Percentiles rank a stretch among this genome's conserved stretches.
Evolutionary conservation across 805 yeast genomes (phyloP).

Genomic region (Cyberlindnera americana): DNA sequence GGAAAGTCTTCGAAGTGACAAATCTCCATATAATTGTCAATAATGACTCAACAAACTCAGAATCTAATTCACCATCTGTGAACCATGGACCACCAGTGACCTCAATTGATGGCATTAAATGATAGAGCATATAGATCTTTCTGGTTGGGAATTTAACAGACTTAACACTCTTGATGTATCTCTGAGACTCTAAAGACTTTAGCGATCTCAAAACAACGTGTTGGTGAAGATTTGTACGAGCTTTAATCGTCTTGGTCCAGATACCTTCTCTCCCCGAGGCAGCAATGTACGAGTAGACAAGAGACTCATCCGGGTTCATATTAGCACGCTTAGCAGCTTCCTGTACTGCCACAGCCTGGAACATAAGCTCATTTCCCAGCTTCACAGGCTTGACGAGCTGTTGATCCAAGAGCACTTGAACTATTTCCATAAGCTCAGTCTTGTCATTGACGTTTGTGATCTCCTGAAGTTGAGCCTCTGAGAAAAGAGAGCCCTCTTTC

Average conservation of each 20-base stretch:
- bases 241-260: conserved; percentile 90
- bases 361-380: conserved; percentile 62
- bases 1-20: conserved; percentile 72
- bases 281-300: conserved; percentile 87
- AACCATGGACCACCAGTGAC: conserved; percentile 99
- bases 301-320: conserved; percentile 84
- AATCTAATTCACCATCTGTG: conserved; percentile 90
- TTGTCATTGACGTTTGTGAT: conserved; percentile 41
- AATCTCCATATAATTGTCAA: conserved; percentile 85
- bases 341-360: conserved; percentile 65
- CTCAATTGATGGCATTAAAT: conserved; percentile 89
- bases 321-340: conserved; percentile 76
- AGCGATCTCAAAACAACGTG: conserved; percentile 84
- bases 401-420: conserved; percentile 50
- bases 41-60: conserved; percentile 85
- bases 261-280: conserved; percentile 94
- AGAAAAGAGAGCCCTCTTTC: conserved; percentile 47
- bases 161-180: conserved; percentile 85
- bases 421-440: conserved; percentile 41
- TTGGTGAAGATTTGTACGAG: conserved; percentile 84
- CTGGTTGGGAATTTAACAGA: conserved; percentile 91
- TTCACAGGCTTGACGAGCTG: conserved; percentile 68
- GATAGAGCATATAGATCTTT: conserved; percentile 92
- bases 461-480: conserved; percentile 65
- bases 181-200: conserved; percentile 73